phyloP scores from a whole-genome alignment of 2,329 filamentous ascomycete genomes.

The Penicillium paneum region DNA sequence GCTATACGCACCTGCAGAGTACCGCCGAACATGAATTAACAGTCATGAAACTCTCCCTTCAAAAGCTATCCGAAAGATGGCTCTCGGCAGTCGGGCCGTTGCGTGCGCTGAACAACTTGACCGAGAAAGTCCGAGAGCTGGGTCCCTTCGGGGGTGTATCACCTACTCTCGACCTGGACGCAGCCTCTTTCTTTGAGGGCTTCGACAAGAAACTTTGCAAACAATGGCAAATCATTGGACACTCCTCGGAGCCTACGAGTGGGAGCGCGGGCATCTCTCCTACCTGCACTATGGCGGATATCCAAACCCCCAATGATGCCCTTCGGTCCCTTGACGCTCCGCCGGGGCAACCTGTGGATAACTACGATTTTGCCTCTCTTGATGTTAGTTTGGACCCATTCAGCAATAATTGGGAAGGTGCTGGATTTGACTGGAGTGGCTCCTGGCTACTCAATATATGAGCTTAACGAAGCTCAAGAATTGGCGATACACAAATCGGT shows the following conservation, averaged over 20 bases:
- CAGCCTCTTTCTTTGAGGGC: slow-evolving; percentile 23
- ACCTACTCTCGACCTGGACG: slow-evolving; percentile 17
- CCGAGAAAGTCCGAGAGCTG: slow-evolving; percentile 24
- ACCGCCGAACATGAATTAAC: slow-evolving; percentile 25
- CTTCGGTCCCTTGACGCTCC: slow-evolving; percentile 11
- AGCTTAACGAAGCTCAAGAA: neutral
- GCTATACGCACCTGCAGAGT: slow-evolving; percentile 31
- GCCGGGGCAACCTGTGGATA: slow-evolving; percentile 9
- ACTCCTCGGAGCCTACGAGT: slow-evolving; percentile 8
- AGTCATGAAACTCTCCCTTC: slow-evolving; percentile 26
- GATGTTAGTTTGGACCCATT: slow-evolving; percentile 20
- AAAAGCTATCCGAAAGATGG: slow-evolving; percentile 29
- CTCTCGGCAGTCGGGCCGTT: slow-evolving; percentile 24
- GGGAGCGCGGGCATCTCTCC: neutral
- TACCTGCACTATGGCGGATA: slow-evolving; percentile 21
- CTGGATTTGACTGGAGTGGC: slow-evolving; percentile 28
- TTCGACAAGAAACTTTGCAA: slow-evolving; percentile 24
- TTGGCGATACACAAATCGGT: neutral
- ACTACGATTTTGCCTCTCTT: slow-evolving; percentile 14
- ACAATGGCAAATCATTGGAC: slow-evolving; percentile 23
- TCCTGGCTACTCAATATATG: slow-evolving; percentile 26
- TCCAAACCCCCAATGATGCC: slow-evolving; percentile 13
- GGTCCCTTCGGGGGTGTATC: slow-evolving; percentile 16
- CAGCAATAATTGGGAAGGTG: slow-evolving; percentile 24
- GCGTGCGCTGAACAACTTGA: slow-evolving; percentile 24